A percentile compares a stretch with the other conserved stretches of the same genome.
Evolutionary conservation across 2,329 filamentous ascomycete genomes (phyloP).

Genomic region (Colletotrichum agaves): DNA sequence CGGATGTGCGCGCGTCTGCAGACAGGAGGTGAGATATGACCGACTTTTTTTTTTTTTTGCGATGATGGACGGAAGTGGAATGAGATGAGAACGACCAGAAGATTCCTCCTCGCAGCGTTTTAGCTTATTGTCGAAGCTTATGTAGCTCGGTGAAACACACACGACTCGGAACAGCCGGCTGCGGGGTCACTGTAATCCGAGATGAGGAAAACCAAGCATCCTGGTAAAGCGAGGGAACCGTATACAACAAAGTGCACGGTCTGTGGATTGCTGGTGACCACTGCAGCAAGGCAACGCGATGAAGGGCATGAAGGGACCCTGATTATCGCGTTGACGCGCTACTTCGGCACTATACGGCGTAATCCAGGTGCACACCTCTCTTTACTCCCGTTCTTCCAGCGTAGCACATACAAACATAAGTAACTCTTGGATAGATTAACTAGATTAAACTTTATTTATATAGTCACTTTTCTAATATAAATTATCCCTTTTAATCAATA

Average conservation of each 20-base stretch:
- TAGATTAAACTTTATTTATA: no score
- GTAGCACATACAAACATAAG: no score
- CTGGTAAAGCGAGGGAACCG: background rate
- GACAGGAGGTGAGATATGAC: background rate
- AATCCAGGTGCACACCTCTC: no score
- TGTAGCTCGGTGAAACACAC: conserved; percentile 24
- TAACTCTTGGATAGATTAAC: no score
- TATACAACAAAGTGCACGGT: background rate
- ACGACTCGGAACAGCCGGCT: conserved; percentile 19
- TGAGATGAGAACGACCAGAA: background rate
- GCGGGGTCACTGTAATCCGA: conserved; percentile 8
- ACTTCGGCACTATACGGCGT: no score
- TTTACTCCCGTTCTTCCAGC: no score
- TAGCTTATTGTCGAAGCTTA: conserved; percentile 20
- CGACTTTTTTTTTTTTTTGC: no score
- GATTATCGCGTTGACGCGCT: no score
- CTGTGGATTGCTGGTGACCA: background rate
- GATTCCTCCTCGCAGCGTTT: background rate
- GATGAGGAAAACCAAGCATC: conserved; percentile 4
- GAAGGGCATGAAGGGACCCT: conserved; percentile 5
- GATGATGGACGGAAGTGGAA: conserved; percentile 18
- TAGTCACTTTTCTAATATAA: no score
- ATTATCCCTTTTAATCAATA: no score
- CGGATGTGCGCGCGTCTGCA: background rate
- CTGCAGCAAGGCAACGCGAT: background rate